phyloP scores from a whole-genome alignment of 1,284 basidiomycete species.

The Ustilago bromivora region DNA sequence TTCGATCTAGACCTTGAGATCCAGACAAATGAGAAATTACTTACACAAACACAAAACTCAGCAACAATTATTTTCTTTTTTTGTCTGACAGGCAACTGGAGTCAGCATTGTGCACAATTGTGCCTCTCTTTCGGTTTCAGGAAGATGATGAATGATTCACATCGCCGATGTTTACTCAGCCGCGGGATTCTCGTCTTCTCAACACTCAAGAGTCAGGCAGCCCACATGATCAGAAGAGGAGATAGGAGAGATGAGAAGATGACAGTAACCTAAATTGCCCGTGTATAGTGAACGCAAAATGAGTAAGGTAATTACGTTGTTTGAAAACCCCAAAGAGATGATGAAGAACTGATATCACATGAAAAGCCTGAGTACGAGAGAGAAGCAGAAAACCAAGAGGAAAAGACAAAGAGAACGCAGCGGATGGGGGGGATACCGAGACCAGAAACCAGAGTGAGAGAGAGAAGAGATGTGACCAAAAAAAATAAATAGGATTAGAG shows the following conservation, averaged over 20 bases:
- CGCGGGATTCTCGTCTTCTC: background rate
- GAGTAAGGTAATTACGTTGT: background rate
- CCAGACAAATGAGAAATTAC: background rate
- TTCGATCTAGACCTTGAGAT: background rate
- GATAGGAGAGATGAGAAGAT: background rate
- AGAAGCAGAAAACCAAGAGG: background rate
- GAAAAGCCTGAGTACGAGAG: conserved; percentile 1
- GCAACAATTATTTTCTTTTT: background rate
- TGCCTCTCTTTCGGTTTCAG: conserved; percentile 1
- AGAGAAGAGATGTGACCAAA: background rate
- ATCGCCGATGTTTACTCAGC: background rate
- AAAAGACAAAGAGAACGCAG: background rate
- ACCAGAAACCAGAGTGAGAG: background rate
- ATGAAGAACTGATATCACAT: background rate
- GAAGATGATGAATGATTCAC: background rate
- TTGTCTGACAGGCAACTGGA: background rate
- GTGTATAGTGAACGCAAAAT: conserved; percentile 6
- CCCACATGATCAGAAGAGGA: background rate
- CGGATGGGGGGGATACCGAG: conserved; percentile 11
- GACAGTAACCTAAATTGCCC: conserved; percentile 21
- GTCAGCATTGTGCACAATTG: background rate
- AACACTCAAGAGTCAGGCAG: background rate
- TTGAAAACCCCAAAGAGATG: background rate
- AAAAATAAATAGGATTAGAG: conserved; percentile 11
- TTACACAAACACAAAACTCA: conserved; percentile 3